phyloP scores from a whole-genome alignment of 306 rosid genomes.

The Aeschynomene evenia region DNA sequence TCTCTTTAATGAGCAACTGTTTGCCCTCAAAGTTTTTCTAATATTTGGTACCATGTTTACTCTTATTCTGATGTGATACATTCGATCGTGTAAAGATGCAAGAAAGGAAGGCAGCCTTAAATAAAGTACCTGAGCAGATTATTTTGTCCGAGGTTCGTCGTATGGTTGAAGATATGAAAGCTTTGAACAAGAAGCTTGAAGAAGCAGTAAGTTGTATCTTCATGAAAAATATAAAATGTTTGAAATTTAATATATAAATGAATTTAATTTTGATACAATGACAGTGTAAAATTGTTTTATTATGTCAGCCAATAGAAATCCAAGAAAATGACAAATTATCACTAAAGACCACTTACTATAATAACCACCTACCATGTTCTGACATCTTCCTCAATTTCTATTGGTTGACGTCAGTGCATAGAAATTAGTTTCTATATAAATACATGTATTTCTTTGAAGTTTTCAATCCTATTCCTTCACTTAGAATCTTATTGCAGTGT shows the following conservation, averaged over 20 bases:
- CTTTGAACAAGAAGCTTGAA: constrained; percentile 75
- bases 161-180: constrained; percentile 92
- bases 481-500: not conserved
- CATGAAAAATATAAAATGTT: constrained; percentile 12
- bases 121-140: constrained; percentile 79
- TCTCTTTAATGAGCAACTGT: not conserved
- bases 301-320: no score
- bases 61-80: constrained; percentile 25
- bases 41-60: constrained; percentile 18
- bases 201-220: constrained; percentile 62
- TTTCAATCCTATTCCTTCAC: not conserved
- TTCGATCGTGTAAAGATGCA: constrained; percentile 50
- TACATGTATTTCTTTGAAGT: constrained; percentile 2
- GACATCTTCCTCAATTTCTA: no score
- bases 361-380: no score
- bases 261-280: no score
- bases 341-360: no score
- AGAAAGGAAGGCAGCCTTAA: constrained; percentile 69
- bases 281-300: no score
- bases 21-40: constrained; percentile 4
- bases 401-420: no score
- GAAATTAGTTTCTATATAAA: no score
- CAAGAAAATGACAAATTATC: no score
- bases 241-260: constrained; percentile 17
- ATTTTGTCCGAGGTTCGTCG: constrained; percentile 80